phyloP scores from a whole-genome alignment of 2,329 filamentous ascomycete species.

The Escovopsis sp. region DNA sequence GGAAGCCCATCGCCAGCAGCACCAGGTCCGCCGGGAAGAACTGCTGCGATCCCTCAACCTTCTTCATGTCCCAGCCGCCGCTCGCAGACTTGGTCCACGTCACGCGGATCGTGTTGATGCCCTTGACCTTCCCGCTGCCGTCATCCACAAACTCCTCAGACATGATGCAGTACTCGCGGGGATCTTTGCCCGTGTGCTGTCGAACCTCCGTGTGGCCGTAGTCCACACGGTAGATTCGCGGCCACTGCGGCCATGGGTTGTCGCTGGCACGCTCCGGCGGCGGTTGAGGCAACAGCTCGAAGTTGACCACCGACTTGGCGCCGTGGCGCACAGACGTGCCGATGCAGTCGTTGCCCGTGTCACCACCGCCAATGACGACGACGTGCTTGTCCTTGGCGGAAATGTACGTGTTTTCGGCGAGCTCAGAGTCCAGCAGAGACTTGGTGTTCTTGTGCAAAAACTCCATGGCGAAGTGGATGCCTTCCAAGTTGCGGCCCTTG shows the following conservation, averaged over 20 bases:
- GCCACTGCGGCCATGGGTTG: slow-evolving; percentile 98
- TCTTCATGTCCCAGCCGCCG: slow-evolving; percentile 98
- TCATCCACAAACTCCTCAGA: slow-evolving; percentile 92
- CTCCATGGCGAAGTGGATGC: slow-evolving; percentile 93
- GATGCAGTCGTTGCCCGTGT: slow-evolving; percentile 96
- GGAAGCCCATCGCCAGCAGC: slow-evolving; percentile 91
- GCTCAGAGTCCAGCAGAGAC: slow-evolving; percentile 82
- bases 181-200: slow-evolving; percentile 90
- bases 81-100: slow-evolving; percentile 86
- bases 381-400: slow-evolving; percentile 93
- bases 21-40: slow-evolving; percentile 96
- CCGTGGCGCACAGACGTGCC: slow-evolving; percentile 92
- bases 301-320: slow-evolving; percentile 91
- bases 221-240: slow-evolving; percentile 94
- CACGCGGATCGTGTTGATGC: slow-evolving; percentile 89
- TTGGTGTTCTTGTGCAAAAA: slow-evolving; percentile 97
- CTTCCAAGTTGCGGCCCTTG: slow-evolving; percentile 72
- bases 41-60: slow-evolving; percentile 80
- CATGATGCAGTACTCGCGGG: slow-evolving; percentile 96
- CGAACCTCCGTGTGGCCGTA: slow-evolving; percentile 94
- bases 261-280: slow-evolving; percentile 79
- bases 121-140: slow-evolving; percentile 74
- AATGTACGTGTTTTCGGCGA: slow-evolving; percentile 74
- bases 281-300: slow-evolving; percentile 86
- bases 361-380: slow-evolving; percentile 91